Evolutionary conservation across 2,329 filamentous ascomycete genomes (phyloP), one percentile per base, ranked within the genome.

Genomic region (Ophiostoma triangulosporum): DNA sequence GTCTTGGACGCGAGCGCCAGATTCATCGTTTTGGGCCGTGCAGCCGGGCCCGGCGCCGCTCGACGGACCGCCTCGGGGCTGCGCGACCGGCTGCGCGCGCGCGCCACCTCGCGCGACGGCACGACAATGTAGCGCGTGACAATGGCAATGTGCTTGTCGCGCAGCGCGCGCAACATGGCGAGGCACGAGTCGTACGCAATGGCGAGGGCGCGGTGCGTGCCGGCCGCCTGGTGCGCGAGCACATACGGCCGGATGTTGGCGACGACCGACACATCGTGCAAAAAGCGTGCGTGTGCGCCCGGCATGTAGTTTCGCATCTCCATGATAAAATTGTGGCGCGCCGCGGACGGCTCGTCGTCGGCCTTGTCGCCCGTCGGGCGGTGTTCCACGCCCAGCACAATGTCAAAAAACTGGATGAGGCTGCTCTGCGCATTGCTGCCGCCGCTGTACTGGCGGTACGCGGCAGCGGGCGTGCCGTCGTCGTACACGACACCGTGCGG

Each of bases 221-320:
- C 43, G 26, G 43, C 43, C 4, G 71, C 64, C 32, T 43, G 36
- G 77, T 78, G 60, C 60, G 64, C 66, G 59, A 86, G 78, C 50
- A 96, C 90, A 61, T 84, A 97, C 17, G 84, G 75, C 29, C 88
- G 86, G 60, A 98, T 88, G 64, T 97, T 97, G 60, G 91, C 83
- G 4, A 96, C 82, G 15, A 73, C 73, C 50, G 80, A 75, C 12
- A 96, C 83, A 58, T 94, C 85, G 58, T 86, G 78, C 3, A 98
- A 75, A 70, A 98, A 98, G 38, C 86, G 83, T 3, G 89, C 85
- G 64, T 98, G 93, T 0, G 86, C 80, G 0, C 89, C 91, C 0
- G 93, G 93, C 93, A 98, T 98, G 70, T 98, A 98, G 46, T 79
- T 79, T 55, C 91, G 85, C 93, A 98, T 98, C 60, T 98, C 93